A percentile compares a stretch with the other conserved stretches of the same genome.
Conservation (phyloP, 2,329 filamentous ascomycete species). For the Dothidotthia symphoricarpi region DNA sequence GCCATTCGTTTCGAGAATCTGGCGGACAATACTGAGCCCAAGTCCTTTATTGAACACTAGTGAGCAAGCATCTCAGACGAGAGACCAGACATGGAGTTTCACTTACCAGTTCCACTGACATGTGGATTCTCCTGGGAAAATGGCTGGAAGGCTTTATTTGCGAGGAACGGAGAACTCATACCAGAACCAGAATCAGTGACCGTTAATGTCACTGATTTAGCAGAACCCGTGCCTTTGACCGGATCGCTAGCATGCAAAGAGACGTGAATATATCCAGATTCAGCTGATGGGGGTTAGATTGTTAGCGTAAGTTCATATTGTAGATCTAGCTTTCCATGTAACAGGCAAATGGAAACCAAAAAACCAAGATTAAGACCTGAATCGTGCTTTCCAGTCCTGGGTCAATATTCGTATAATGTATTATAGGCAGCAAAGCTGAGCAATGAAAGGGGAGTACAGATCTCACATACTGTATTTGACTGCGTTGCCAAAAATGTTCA, state of each 20-base stretch:
- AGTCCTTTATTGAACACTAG: conserved; percentile 20
- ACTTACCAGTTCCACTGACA: conserved; percentile 14
- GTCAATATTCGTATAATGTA: no score
- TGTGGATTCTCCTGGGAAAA: conserved; percentile 38
- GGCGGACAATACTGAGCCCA: conserved; percentile 31
- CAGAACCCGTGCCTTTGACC: conserved; percentile 2
- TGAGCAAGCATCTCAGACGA: conserved; percentile 4
- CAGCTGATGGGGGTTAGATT: no score
- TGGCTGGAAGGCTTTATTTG: conserved; percentile 33
- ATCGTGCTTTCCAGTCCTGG: no score
- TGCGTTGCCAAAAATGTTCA: conserved; percentile 41
- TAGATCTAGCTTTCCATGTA: no score
- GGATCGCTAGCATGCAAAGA: conserved; percentile 18
- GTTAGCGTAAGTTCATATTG: no score
- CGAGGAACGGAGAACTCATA: conserved; percentile 36
- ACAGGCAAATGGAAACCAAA: no score
- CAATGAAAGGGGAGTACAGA: no score
- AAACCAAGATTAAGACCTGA: no score
- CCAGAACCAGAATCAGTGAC: conserved; percentile 37
- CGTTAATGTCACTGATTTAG: conserved; percentile 33
- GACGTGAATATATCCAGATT: conserved; percentile 29
- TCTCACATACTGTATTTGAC: conserved; percentile 33
- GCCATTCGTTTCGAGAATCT: conserved; percentile 28
- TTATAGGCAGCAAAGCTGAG: no score
- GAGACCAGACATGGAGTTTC: no score